Evolutionary conservation across 1,139 yeast genomes (phyloP), one percentile per base, ranked within the genome.

Genomic region (Candida sanyaensis): DNA sequence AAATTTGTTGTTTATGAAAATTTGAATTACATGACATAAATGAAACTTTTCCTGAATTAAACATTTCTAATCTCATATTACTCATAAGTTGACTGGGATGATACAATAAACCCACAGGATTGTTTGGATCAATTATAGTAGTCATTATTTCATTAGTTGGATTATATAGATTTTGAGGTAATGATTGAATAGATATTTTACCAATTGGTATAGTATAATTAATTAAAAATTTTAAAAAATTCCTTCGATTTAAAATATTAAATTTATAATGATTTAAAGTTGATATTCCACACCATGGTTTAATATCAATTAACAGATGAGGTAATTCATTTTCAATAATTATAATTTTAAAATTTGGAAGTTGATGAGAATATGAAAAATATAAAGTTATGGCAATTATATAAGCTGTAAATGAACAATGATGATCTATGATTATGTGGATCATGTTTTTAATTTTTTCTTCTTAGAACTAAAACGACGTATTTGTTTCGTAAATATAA

Each of bases 281-380:
- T 27, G 54, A 57, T 24, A 54, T 54, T 2, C 68, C 69, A 52
- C 69, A 65, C 66, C 67, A 64, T 2, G 67, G 66, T 40, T 46
- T 47, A 33, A 50, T 26, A 32, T 39, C 41, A 23, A 36, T 23
- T 33, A 28, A 29, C 29, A 12, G 28, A 13, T 30, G 29, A 6
- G 26, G 33, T 38, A 46, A 41, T 6, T 33, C 50, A 37, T 37
- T 32, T 38, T 49, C 51, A 8, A 49, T 37, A 6, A 49, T 47
- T 6, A 41, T 30, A 10, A 62, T 48, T 29, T 46, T 47, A 11
- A 54, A 32, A 12, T 29, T 38, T 24, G 58, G 44, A 26, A 45
- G 7, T 11, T 36, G 29, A 7, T 46, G 36, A 5, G 29, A 42
- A n/a, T 37, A 37, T 23, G 28, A 45, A 36, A 47, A 52, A 38